A percentile compares a stretch with the other conserved stretches of the same genome.
Evolutionary conservation across 2,329 filamentous ascomycete species (phyloP).

Genomic region (Pseudocercospora fijiensis): DNA sequence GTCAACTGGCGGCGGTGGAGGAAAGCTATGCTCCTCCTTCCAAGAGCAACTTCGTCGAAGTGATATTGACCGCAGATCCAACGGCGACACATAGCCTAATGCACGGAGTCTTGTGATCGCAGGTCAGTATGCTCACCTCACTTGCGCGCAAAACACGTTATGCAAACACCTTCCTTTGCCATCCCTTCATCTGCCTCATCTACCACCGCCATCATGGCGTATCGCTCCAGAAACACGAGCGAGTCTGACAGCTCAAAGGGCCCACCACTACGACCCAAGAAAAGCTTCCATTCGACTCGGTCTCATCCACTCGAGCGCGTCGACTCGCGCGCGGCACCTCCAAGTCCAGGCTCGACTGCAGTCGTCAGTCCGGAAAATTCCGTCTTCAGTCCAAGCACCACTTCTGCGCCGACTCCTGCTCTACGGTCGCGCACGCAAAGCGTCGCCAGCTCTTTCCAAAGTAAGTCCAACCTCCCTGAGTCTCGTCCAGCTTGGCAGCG

Average conservation of each 20-base stretch:
- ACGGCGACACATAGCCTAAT: conserved; percentile 2
- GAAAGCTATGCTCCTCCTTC: conserved; percentile 4
- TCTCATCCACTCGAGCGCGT: neutral
- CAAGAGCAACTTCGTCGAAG: conserved; percentile 6
- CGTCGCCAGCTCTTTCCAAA: neutral
- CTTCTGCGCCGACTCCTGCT: neutral
- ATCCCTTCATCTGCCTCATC: neutral
- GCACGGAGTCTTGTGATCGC: neutral
- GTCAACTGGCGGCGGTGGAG: neutral
- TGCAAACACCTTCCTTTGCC: neutral
- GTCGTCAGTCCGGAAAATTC: conserved; percentile 6
- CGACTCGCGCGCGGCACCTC: conserved; percentile 1
- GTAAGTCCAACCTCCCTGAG: conserved; percentile 1
- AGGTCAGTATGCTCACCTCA: conserved; percentile 3
- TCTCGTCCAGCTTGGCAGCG: neutral
- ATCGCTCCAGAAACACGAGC: neutral
- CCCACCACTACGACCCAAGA: conserved; percentile 4
- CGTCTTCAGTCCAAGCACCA: conserved; percentile 4
- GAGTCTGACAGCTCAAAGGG: conserved; percentile 2
- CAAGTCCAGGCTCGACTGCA: neutral
- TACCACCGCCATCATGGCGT: neutral
- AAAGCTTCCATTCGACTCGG: neutral
- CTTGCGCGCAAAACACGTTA: neutral
- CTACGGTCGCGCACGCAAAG: conserved; percentile 8
- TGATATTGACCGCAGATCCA: neutral